A percentile compares a stretch with the other conserved stretches of the same genome.
Evolutionary conservation across 140 eudicot species (phyloP).

Genomic region (Cichorium intybus): DNA sequence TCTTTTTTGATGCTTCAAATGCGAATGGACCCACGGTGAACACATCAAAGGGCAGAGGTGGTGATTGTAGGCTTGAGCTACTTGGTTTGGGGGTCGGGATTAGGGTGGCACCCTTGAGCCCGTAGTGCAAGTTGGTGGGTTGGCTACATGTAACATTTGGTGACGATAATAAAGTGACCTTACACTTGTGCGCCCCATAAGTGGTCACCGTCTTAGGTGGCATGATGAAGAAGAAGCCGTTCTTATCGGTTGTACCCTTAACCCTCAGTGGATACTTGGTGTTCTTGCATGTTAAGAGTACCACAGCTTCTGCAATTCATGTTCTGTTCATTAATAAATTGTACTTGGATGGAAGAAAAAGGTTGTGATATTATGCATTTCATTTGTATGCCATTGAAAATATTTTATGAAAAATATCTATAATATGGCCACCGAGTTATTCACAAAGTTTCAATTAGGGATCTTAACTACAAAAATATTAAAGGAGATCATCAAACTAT

Average conservation of each 20-base stretch:
- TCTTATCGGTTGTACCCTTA: slow-evolving; percentile 49
- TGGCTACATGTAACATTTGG: slow-evolving; percentile 43
- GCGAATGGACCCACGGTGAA: slow-evolving; percentile 86
- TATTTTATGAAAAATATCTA: too few species aligned
- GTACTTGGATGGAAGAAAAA: neutral
- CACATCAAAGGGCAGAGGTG: slow-evolving; percentile 27
- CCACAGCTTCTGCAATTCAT: slow-evolving; percentile 49
- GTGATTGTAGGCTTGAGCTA: slow-evolving; percentile 8
- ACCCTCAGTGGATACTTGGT: slow-evolving; percentile 34
- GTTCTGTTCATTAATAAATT: slow-evolving; percentile 3
- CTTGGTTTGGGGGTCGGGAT: slow-evolving; percentile 27
- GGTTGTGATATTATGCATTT: too few species aligned
- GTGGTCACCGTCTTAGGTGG: slow-evolving; percentile 54
- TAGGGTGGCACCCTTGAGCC: slow-evolving; percentile 64
- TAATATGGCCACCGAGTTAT: too few species aligned
- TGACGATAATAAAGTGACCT: slow-evolving; percentile 44
- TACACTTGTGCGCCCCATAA: slow-evolving; percentile 61
- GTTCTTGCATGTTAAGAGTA: slow-evolving; percentile 64
- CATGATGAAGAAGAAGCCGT: slow-evolving; percentile 61
- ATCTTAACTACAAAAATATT: too few species aligned
- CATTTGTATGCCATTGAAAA: too few species aligned
- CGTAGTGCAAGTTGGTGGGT: slow-evolving; percentile 63
- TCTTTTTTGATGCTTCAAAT: slow-evolving; percentile 60
- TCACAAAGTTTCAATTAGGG: too few species aligned
- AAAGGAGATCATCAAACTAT: too few species aligned